phyloP scores from a whole-genome alignment of 2,329 filamentous ascomycete species.

The Colletotrichum tofieldiae region DNA sequence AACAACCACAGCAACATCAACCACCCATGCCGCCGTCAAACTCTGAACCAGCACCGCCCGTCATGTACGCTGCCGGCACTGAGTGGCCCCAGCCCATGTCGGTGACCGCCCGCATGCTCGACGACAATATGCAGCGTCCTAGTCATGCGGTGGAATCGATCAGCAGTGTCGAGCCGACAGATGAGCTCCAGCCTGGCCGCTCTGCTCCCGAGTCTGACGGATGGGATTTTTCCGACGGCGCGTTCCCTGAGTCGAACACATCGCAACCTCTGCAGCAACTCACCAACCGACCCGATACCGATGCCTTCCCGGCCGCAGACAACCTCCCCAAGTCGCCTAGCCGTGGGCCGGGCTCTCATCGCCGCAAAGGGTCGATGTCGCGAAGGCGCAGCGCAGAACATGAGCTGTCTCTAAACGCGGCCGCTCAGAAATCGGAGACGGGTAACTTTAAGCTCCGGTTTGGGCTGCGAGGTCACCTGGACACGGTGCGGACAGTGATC shows the following conservation, averaged over 20 bases:
- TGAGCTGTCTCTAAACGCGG: slow-evolving; percentile 67
- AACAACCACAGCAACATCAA: slow-evolving; percentile 56
- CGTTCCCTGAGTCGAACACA: slow-evolving; percentile 70
- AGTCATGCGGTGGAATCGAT: slow-evolving; percentile 60
- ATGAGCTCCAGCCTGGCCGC: slow-evolving; percentile 57
- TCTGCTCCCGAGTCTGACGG: slow-evolving; percentile 75
- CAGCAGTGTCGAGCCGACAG: slow-evolving; percentile 56
- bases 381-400: slow-evolving; percentile 80
- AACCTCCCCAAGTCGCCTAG: slow-evolving; percentile 86
- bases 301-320: slow-evolving; percentile 88
- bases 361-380: slow-evolving; percentile 86
- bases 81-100: slow-evolving; percentile 53
- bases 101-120: slow-evolving; percentile 49
- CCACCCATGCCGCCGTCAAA: slow-evolving; percentile 65
- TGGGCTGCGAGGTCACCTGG: slow-evolving; percentile 90
- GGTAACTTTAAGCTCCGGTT: slow-evolving; percentile 93
- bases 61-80: slow-evolving; percentile 53
- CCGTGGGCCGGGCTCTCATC: slow-evolving; percentile 77
- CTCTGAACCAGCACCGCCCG: slow-evolving; percentile 62
- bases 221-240: slow-evolving; percentile 93
- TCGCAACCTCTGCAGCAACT: slow-evolving; percentile 62
- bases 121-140: slow-evolving; percentile 51
- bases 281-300: slow-evolving; percentile 83
- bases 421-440: slow-evolving; percentile 75
- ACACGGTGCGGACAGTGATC: slow-evolving; percentile 94